Conservation (phyloP, 768 basidiomycete species). For the Artomyces pyxidatus region DNA sequence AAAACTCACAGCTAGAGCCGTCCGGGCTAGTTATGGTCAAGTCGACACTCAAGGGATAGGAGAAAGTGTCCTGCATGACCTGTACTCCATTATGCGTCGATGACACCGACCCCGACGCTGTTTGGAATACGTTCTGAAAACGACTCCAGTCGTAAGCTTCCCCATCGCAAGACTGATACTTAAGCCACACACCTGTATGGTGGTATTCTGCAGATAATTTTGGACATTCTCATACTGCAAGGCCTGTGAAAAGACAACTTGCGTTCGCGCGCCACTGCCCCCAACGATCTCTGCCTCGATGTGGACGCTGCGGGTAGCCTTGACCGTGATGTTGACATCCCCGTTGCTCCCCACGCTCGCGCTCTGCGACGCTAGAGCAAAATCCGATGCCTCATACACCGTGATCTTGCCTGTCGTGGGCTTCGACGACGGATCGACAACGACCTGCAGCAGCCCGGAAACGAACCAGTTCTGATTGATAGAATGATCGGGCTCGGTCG, state of each 20-base stretch:
- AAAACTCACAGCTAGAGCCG: slow-evolving; percentile 24
- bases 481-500: slow-evolving; percentile 56
- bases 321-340: slow-evolving; percentile 54
- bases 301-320: slow-evolving; percentile 45
- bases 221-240: slow-evolving; percentile 57
- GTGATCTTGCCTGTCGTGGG: slow-evolving; percentile 67
- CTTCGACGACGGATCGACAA: slow-evolving; percentile 52
- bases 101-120: slow-evolving; percentile 35
- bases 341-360: slow-evolving; percentile 33
- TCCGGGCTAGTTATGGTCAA: slow-evolving; percentile 25
- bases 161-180: not conserved
- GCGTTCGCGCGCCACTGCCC: slow-evolving; percentile 49
- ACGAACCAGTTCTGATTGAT: slow-evolving; percentile 75
- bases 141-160: not conserved
- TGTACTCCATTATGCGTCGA: slow-evolving; percentile 42
- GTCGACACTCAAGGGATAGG: slow-evolving; percentile 44
- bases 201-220: slow-evolving; percentile 42
- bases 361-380: slow-evolving; percentile 41
- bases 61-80: slow-evolving; percentile 41
- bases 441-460: slow-evolving; percentile 59
- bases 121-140: slow-evolving; percentile 43
- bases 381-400: slow-evolving; percentile 46
- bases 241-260: slow-evolving; percentile 55
- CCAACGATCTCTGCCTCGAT: slow-evolving; percentile 55
- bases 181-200: slow-evolving; percentile 26